These are phyloP conservation scores for Penicillium digitatum DNA, from an alignment of 2,329 filamentous ascomycete species.

Conservation along the genomic window DNA sequence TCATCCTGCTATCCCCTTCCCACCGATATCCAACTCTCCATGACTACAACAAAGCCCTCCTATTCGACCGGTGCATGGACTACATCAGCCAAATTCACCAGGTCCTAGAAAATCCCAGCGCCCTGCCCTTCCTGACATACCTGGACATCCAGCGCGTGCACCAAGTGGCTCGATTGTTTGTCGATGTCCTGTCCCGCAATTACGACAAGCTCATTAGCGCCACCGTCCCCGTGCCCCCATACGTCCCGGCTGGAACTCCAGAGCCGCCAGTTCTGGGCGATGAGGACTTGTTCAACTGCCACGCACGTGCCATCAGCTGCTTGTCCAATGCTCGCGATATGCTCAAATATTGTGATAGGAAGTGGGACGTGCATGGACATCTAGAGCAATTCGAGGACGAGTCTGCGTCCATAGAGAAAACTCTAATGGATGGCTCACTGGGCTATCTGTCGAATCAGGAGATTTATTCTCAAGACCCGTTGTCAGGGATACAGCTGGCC, in stretches of 20 bases:
- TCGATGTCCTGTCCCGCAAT: constrained; percentile 54
- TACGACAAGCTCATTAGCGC: constrained; percentile 44
- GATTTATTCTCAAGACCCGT: constrained; percentile 13
- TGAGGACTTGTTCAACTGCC: constrained; percentile 34
- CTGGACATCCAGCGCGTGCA: constrained; percentile 83
- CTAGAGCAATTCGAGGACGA: constrained; percentile 33
- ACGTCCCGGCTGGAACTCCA: constrained; percentile 31
- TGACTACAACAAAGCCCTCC: constrained; percentile 71
- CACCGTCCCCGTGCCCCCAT: constrained; percentile 27
- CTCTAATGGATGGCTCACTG: constrained; percentile 23
- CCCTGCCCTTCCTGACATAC: constrained; percentile 72
- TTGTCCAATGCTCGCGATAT: constrained; percentile 32
- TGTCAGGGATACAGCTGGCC: constrained; percentile 19
- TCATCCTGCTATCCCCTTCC: constrained; percentile 82
- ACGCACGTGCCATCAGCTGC: constrained; percentile 32
- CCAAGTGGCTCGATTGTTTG: constrained; percentile 59
- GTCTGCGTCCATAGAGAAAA: constrained; percentile 27
- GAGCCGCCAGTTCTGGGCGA: constrained; percentile 30
- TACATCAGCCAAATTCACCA: constrained; percentile 73
- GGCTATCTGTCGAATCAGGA: constrained; percentile 17
- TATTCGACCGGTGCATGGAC: constrained; percentile 82
- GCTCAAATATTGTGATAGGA: constrained; percentile 31
- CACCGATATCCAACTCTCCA: constrained; percentile 65
- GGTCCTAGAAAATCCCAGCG: constrained; percentile 57
- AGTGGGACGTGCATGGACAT: constrained; percentile 33